A percentile compares a stretch with the other conserved stretches of the same genome.
Conservation (phyloP, 78 protist genomes). For the Thecamonas trahens region DNA sequence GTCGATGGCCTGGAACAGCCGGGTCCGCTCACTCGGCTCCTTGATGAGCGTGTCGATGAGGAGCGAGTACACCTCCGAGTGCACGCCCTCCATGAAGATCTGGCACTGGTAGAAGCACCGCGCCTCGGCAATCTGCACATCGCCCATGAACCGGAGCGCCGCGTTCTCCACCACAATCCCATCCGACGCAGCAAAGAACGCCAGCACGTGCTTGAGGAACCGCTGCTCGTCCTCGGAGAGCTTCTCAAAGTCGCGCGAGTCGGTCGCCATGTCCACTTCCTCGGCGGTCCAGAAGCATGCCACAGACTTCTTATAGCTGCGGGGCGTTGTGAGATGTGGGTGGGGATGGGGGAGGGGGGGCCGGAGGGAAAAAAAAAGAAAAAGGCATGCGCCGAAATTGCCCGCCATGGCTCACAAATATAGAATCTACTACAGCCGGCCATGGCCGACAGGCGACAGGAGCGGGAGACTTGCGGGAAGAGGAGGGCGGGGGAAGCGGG, state of each 20-base stretch:
- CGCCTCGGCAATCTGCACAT: constrained; percentile 96
- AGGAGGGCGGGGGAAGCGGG: too few species aligned
- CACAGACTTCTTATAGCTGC: constrained; percentile 76
- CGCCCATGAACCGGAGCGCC: constrained; percentile 78
- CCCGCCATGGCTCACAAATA: too few species aligned
- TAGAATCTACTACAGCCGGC: too few species aligned
- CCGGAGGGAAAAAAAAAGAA: constrained; percentile 11
- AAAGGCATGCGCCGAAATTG: too few species aligned
- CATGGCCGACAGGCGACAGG: too few species aligned
- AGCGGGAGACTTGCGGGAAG: too few species aligned
- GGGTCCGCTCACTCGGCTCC: constrained; percentile 50
- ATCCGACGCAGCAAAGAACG: constrained; percentile 95
- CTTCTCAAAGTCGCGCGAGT: constrained; percentile 71
- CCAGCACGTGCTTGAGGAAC: constrained; percentile 88
- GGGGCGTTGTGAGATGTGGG: too few species aligned
- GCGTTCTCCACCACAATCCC: constrained; percentile 97
- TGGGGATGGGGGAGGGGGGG: too few species aligned
- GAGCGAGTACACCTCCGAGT: constrained; percentile 86
- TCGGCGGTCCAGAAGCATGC: constrained; percentile 96
- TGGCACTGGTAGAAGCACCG: constrained; percentile 98
- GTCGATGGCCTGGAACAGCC: constrained; percentile 88
- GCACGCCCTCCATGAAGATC: constrained; percentile 77
- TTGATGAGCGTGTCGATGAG: constrained; percentile 92
- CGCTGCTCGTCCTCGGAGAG: constrained; percentile 82
- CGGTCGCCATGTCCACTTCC: constrained; percentile 87